Evolutionary conservation across 2,329 filamentous ascomycete genomes (phyloP).

Genomic region (Biscogniauxia mediterranea): DNA sequence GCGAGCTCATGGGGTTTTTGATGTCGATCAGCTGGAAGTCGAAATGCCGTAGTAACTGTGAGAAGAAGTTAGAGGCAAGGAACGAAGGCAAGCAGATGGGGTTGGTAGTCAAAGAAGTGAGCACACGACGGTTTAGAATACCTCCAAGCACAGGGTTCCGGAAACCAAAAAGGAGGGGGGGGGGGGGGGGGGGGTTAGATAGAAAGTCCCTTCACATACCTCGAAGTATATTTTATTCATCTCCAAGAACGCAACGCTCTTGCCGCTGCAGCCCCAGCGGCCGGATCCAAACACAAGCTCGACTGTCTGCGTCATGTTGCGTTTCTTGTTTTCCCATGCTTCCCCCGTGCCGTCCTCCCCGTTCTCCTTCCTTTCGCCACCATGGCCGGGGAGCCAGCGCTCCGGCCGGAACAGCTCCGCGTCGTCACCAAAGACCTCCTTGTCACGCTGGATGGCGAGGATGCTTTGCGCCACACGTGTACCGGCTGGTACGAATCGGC

Average conservation of each 20-base stretch:
- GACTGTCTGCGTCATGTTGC: conserved; percentile 32
- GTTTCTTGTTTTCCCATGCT: conserved; percentile 19
- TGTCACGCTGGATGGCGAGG: conserved; percentile 4
- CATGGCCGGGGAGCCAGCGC: conserved; percentile 4
- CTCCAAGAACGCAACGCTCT: conserved; percentile 40
- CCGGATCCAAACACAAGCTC: conserved; percentile 27
- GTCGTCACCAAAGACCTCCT: conserved; percentile 8
- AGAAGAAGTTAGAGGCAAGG: neutral
- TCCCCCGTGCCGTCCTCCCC: neutral
- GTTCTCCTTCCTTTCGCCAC: too few relatives aligned
- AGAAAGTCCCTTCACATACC: conserved; percentile 27
- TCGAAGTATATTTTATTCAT: conserved; percentile 41
- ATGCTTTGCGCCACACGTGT: conserved; percentile 8
- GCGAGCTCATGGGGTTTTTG: conserved; percentile 12
- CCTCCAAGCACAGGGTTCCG: too few relatives aligned
- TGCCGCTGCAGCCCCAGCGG: neutral
- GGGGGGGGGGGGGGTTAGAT: neutral
- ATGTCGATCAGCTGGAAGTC: conserved; percentile 22
- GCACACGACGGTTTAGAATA: too few relatives aligned
- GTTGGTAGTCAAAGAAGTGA: neutral
- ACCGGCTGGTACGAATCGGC: conserved; percentile 8
- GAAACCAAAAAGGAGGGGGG: too few relatives aligned
- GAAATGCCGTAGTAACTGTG: conserved; percentile 20
- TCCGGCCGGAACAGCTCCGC: conserved; percentile 11
- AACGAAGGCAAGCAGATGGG: conserved; percentile 2